Conservation (phyloP, 495 filamentous ascomycete species). For the Tricharina praecox region DNA sequence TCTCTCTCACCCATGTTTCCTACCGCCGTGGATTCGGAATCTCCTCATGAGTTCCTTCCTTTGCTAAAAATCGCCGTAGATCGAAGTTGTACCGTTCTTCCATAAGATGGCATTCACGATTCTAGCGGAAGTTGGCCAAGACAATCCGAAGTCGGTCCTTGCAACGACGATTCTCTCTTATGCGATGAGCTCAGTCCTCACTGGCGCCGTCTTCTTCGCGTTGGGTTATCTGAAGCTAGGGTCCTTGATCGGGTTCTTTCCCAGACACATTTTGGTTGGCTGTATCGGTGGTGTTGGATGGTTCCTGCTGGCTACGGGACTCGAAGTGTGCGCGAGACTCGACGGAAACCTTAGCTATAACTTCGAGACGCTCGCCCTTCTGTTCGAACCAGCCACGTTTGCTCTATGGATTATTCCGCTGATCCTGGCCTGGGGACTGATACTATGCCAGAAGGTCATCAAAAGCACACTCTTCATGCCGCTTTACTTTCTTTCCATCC, state of each 20-base stretch:
- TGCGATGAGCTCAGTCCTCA: conserved; percentile 77
- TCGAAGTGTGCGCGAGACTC: conserved; percentile 86
- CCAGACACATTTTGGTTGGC: conserved; percentile 84
- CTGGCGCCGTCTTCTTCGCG: conserved; percentile 73
- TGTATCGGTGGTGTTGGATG: conserved; percentile 97
- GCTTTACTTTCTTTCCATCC: conserved; percentile 68
- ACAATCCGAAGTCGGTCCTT: conserved; percentile 67
- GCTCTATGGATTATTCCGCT: conserved; percentile 72
- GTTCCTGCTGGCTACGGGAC: conserved; percentile 76
- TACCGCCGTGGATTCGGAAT: no score
- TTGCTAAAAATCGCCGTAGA: conserved; percentile 31
- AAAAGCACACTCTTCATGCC: conserved; percentile 70
- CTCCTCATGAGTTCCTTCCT: background rate
- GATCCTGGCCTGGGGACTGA: conserved; percentile 55
- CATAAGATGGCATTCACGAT: conserved; percentile 93
- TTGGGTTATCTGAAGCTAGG: conserved; percentile 77
- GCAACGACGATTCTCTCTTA: conserved; percentile 86
- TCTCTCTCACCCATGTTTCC: no score
- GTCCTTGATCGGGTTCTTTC: conserved; percentile 88
- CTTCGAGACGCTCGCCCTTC: conserved; percentile 51
- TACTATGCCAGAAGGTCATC: conserved; percentile 53
- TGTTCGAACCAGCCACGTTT: conserved; percentile 54
- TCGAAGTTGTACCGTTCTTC: conserved; percentile 94
- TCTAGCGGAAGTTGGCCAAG: conserved; percentile 54
- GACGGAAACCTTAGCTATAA: conserved; percentile 70